Evolutionary conservation across 306 rosid species (phyloP), one percentile per base, ranked within the genome.

Genomic region (Lathyrus tuberosus): DNA sequence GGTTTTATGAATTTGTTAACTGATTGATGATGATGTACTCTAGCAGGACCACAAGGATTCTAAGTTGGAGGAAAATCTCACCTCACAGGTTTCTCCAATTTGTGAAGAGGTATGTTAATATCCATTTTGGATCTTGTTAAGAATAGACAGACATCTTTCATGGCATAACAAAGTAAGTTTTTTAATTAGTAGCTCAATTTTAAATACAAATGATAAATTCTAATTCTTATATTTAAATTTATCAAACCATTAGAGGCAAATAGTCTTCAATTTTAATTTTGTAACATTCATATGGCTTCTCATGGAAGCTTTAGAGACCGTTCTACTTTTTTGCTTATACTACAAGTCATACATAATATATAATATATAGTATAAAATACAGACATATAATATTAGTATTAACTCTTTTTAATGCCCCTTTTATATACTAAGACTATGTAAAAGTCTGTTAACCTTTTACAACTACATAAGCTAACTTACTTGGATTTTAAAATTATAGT

Each of bases 41-140:
- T 31, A 87, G 95, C 86, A 30, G 95, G 87, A 30, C 31, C 20
- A 10, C 30, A 53, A 71, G 51, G 35, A 72, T 41, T 52, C 67
- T 67, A 20, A 51, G 42, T 3, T 22, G 46, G 85, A 79, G 38
- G 73, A 31, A 42, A 33, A 49, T 65, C 52, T 15, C 46, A 24
- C 69, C 20, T 4, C 75, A 14, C 47, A 73, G 41, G 40, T 24
- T 61, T n/a, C 86, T 68, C 76, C 87, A 11, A 58, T 77, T 77
- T 28, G 4, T 48, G 80, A 80, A 54, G 85, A 77, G 73, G 91
- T 91, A 71, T 52, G 56, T 24, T 37, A 43, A 65, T 64, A 56
- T 74, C 51, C 73, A 63, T 82, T 53, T 60, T 80, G 67, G 52
- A 42, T 72, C 46, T 62, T 47, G 12, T 70, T 31, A 59, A 53